Evolutionary conservation across 2,329 filamentous ascomycete species (phyloP).

Genomic region (Paraconiothyrium sp.): DNA sequence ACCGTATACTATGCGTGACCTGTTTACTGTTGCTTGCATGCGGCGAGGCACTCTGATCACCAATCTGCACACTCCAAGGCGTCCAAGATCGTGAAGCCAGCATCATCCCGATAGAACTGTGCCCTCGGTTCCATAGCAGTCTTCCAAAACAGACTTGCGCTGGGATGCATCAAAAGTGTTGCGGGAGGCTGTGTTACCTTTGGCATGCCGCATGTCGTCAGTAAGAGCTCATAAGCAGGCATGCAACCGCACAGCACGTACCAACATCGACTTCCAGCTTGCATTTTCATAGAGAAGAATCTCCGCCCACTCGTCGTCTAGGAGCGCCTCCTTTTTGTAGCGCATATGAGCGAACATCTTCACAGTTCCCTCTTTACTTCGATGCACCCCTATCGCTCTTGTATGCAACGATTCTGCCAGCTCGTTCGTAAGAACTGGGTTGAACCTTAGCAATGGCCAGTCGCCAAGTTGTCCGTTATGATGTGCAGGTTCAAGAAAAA

Average conservation of each 20-base stretch:
- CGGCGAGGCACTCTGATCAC: constrained; percentile 1
- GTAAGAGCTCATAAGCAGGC: neutral
- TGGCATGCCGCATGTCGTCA: neutral
- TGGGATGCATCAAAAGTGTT: constrained; percentile 23
- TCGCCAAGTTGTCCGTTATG: constrained; percentile 11
- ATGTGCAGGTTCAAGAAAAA: constrained; percentile 25
- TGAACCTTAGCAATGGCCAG: constrained; percentile 21
- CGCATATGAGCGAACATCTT: constrained; percentile 25
- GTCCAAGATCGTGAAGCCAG: constrained; percentile 22
- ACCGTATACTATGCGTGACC: neutral
- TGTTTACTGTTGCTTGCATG: neutral
- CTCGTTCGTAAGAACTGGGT: constrained; percentile 19
- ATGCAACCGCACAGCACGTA: neutral
- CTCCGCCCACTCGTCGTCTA: constrained; percentile 11
- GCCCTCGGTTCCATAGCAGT: constrained; percentile 18
- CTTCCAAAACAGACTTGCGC: constrained; percentile 24
- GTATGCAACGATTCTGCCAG: constrained; percentile 17
- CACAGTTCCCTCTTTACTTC: constrained; percentile 15
- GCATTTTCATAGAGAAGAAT: constrained; percentile 18
- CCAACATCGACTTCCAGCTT: constrained; percentile 22
- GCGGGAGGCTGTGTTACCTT: constrained; percentile 22
- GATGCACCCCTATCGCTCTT: constrained; percentile 21
- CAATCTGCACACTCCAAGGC: constrained; percentile 13
- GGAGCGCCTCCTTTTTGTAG: constrained; percentile 12
- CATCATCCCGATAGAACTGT: constrained; percentile 16